Evolutionary conservation across 2,329 filamentous ascomycete genomes (phyloP).

Genomic region (Lasiodiplodia sp.): DNA sequence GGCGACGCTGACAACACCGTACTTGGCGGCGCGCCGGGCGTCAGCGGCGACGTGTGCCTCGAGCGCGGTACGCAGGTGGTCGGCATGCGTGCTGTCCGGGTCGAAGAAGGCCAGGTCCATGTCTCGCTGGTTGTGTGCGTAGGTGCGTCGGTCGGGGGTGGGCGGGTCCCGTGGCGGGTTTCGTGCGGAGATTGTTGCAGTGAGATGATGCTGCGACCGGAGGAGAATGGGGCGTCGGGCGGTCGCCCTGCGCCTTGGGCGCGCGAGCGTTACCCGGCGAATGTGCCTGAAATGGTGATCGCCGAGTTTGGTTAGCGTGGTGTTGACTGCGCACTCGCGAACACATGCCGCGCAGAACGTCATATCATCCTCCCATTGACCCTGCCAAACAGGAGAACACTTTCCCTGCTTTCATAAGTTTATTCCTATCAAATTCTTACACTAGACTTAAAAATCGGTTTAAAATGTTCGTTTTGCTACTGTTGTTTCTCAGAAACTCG

Average conservation of each 20-base stretch:
- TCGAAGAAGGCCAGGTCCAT: slow-evolving; percentile 23
- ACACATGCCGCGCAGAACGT: no score
- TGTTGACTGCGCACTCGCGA: neutral
- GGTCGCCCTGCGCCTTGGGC: no score
- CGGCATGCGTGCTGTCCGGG: slow-evolving; percentile 8
- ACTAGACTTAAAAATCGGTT: no score
- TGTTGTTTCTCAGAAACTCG: no score
- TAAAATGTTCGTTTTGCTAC: no score
- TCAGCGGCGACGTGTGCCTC: neutral
- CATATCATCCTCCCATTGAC: no score
- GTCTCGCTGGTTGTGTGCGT: neutral
- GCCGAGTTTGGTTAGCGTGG: neutral
- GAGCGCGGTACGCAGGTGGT: slow-evolving; percentile 6
- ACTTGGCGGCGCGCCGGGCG: neutral
- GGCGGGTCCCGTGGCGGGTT: neutral
- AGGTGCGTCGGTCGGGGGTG: neutral
- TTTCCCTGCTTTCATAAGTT: no score
- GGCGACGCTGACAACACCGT: neutral
- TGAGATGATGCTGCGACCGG: neutral
- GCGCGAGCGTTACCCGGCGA: neutral
- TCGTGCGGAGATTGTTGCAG: neutral
- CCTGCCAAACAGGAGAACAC: no score
- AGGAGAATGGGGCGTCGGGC: neutral
- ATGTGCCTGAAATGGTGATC: neutral
- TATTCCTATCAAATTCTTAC: no score